Conservation (phyloP, 768 basidiomycete species). For the Auricularia sp. region DNA sequence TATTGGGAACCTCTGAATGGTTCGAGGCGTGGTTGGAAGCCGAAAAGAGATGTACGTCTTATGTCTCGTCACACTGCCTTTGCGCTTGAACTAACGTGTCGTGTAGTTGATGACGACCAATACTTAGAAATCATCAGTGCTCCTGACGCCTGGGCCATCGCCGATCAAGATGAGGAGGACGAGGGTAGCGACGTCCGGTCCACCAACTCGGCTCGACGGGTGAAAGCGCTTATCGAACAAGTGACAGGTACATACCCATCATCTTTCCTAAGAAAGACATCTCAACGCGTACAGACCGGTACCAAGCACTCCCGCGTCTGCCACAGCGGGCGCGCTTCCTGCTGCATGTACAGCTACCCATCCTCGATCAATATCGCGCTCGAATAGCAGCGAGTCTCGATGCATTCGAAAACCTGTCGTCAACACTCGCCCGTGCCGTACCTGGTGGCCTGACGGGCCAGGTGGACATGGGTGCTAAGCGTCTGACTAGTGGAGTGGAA, state of each 20-base stretch:
- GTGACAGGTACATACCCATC: slow-evolving; percentile 54
- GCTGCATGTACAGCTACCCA: slow-evolving; percentile 71
- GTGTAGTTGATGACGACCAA: slow-evolving; percentile 74
- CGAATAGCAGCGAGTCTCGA: slow-evolving; percentile 81
- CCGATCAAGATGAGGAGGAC: slow-evolving; percentile 43
- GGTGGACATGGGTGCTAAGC: slow-evolving; percentile 42
- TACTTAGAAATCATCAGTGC: slow-evolving; percentile 76
- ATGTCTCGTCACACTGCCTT: neutral
- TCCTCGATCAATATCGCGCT: slow-evolving; percentile 65
- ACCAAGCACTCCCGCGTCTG: slow-evolving; percentile 74
- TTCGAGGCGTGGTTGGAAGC: slow-evolving; percentile 85
- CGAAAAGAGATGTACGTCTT: slow-evolving; percentile 72
- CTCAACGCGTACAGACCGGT: slow-evolving; percentile 56
- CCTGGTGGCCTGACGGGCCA: slow-evolving; percentile 75
- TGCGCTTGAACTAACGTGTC: neutral
- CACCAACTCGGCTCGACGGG: slow-evolving; percentile 73
- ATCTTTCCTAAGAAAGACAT: too few relatives aligned
- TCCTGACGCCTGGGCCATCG: slow-evolving; percentile 77
- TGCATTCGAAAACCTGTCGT: slow-evolving; percentile 88
- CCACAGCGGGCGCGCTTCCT: slow-evolving; percentile 77
- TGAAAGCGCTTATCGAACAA: slow-evolving; percentile 83
- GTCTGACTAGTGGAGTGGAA: slow-evolving; percentile 71
- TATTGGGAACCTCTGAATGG: slow-evolving; percentile 80
- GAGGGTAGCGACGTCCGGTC: slow-evolving; percentile 45
- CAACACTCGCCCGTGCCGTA: slow-evolving; percentile 78